Evolutionary conservation across 2,329 filamentous ascomycete species (phyloP).

Genomic region (Fusarium burgessii): DNA sequence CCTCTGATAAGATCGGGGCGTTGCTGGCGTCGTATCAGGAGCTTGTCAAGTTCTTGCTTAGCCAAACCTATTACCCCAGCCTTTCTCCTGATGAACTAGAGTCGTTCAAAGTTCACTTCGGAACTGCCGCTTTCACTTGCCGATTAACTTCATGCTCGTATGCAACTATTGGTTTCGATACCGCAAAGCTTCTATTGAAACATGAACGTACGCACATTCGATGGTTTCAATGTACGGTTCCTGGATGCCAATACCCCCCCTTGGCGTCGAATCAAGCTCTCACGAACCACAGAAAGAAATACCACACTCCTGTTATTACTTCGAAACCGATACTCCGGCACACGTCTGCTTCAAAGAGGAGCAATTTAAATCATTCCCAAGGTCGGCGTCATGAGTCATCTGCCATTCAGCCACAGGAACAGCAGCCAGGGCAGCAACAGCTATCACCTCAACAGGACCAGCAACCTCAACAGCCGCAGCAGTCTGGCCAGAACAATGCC

Average conservation of each 20-base stretch:
- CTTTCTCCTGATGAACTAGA: slow-evolving; percentile 7
- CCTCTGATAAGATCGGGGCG: neutral
- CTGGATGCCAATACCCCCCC: neutral
- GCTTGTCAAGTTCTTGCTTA: neutral
- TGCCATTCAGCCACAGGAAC: slow-evolving; percentile 17
- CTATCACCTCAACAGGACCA: slow-evolving; percentile 18
- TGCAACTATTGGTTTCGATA: slow-evolving; percentile 12
- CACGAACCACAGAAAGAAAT: neutral
- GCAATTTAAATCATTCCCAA: too few species aligned
- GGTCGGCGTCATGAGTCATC: too few species aligned
- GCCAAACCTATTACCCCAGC: neutral
- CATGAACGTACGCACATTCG: slow-evolving; percentile 20
- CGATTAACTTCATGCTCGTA: neutral
- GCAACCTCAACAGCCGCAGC: slow-evolving; percentile 34
- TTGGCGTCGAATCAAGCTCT: neutral
- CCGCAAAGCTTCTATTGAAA: neutral
- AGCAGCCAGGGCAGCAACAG: slow-evolving; percentile 31
- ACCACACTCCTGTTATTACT: neutral
- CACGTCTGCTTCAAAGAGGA: too few species aligned
- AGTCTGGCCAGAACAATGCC: slow-evolving; percentile 48
- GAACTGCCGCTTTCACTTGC: slow-evolving; percentile 13
- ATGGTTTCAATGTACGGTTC: neutral
- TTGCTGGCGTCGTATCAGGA: slow-evolving; percentile 20
- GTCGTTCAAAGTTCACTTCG: slow-evolving; percentile 12
- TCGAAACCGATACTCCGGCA: neutral